Evolutionary conservation across 2,329 filamentous ascomycete genomes (phyloP).

Genomic region (Hypoxylon sp.): DNA sequence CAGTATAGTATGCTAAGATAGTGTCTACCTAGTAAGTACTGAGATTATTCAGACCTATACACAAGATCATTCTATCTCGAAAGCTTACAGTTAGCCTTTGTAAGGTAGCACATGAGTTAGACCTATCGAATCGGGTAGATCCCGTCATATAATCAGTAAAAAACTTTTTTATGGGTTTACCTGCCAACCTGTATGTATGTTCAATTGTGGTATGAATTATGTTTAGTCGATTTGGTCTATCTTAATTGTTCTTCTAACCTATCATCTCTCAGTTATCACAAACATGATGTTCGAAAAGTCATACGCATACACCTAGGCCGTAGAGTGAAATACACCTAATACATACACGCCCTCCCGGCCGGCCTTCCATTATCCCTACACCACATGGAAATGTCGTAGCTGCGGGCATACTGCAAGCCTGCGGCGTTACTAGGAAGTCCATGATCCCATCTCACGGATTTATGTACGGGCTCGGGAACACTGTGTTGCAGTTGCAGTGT

Average conservation of each 20-base stretch:
- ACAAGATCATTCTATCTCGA: background rate
- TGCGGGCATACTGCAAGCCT: background rate
- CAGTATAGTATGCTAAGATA: background rate
- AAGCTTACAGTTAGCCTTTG: background rate
- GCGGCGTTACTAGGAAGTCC: background rate
- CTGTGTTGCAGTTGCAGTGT: slow-evolving; percentile 16
- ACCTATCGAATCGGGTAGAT: background rate
- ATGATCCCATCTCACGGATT: background rate
- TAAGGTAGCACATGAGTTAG: background rate
- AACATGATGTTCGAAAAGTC: background rate
- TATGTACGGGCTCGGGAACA: slow-evolving; percentile 7
- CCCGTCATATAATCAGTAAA: background rate
- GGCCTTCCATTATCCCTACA: background rate
- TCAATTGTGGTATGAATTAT: background rate
- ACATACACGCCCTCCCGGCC: slow-evolving; percentile 1
- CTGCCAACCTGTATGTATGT: background rate
- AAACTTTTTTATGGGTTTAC: background rate
- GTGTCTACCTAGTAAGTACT: no score
- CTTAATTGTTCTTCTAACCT: background rate
- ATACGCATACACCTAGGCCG: background rate
- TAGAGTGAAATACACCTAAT: background rate
- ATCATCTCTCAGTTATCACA: background rate
- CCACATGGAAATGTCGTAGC: slow-evolving; percentile 9
- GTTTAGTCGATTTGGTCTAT: background rate
- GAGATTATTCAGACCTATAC: background rate